phyloP scores from a whole-genome alignment of 305 asterid genomes.

The Euphrasia arctica region DNA sequence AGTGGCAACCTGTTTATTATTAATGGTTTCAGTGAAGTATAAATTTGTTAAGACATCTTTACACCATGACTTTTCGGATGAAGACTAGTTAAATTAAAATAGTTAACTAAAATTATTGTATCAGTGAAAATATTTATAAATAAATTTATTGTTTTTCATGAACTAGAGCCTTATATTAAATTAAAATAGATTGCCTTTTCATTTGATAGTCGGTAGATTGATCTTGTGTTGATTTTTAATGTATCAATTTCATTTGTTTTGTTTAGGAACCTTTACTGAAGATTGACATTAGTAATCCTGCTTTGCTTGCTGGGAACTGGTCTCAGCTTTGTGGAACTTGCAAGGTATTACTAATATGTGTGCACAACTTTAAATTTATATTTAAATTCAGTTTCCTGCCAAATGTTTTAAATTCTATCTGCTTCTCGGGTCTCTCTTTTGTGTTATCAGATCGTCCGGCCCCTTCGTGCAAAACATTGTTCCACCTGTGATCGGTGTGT shows the following conservation, averaged over 20 bases:
- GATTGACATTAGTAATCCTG: slow-evolving; percentile 77
- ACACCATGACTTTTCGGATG: slow-evolving; percentile 1
- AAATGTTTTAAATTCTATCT: slow-evolving; percentile 16
- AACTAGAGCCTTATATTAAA: slow-evolving; percentile 17
- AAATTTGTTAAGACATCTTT: slow-evolving; percentile 2
- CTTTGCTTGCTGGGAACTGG: slow-evolving; percentile 94
- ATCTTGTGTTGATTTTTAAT: not conserved
- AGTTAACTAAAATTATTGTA: not conserved
- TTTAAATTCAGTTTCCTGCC: slow-evolving; percentile 17
- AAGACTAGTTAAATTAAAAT: slow-evolving; percentile 15
- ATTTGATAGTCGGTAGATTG: not conserved
- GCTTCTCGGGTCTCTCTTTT: slow-evolving; percentile 29
- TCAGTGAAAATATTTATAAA: no score
- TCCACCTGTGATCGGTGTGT: slow-evolving; percentile 98
- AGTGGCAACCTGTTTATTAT: slow-evolving; percentile 29
- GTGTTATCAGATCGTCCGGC: slow-evolving; percentile 82
- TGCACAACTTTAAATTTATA: slow-evolving; percentile 9
- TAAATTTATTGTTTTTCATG: not conserved
- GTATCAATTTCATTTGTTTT: slow-evolving; percentile 19
- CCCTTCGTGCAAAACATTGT: slow-evolving; percentile 99
- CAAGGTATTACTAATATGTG: slow-evolving; percentile 56
- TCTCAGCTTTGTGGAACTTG: slow-evolving; percentile 97
- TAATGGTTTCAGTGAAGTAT: not conserved
- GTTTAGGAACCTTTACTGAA: slow-evolving; percentile 86
- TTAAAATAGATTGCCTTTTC: slow-evolving; percentile 12